Evolutionary conservation across 805 yeast genomes (phyloP).

Genomic region (Nakazawaea wyomingensis): DNA sequence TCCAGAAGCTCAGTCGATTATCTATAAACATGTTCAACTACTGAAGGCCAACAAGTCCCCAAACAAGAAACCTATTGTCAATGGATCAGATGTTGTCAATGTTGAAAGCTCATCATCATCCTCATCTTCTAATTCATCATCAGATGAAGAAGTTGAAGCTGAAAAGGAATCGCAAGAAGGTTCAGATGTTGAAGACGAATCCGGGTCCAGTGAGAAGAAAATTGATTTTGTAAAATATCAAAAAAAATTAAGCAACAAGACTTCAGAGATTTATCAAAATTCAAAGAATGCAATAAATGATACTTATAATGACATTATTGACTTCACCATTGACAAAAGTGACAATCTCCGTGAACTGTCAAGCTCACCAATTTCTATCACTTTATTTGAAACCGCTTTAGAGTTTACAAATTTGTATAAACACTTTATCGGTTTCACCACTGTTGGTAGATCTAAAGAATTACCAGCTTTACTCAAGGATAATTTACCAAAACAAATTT

Average conservation of each 20-base stretch:
- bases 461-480: slow-evolving; percentile 21
- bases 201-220: not conserved
- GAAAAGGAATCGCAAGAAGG: slow-evolving; percentile 9
- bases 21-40: slow-evolving; percentile 6
- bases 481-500: slow-evolving; percentile 20
- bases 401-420: slow-evolving; percentile 7
- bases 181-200: not conserved
- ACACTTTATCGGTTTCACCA: slow-evolving; percentile 5
- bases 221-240: slow-evolving; percentile 25
- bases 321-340: slow-evolving; percentile 6
- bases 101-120: not conserved
- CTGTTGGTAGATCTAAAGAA: slow-evolving; percentile 11
- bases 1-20: slow-evolving; percentile 4
- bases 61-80: slow-evolving; percentile 1
- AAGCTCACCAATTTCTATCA: slow-evolving; percentile 8
- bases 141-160: slow-evolving; percentile 10
- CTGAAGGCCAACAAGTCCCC: slow-evolving; percentile 9
- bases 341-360: slow-evolving; percentile 8
- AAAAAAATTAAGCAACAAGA: not conserved
- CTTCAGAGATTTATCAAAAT: not conserved
- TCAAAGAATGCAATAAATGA: not conserved
- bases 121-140: slow-evolving; percentile 2
- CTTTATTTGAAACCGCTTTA: not conserved
- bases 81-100: slow-evolving; percentile 2
- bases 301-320: slow-evolving; percentile 1